These are phyloP conservation scores for Suhomyces kilbournensis DNA, from an alignment of 805 yeast genomes.

Conservation along the genomic window DNA sequence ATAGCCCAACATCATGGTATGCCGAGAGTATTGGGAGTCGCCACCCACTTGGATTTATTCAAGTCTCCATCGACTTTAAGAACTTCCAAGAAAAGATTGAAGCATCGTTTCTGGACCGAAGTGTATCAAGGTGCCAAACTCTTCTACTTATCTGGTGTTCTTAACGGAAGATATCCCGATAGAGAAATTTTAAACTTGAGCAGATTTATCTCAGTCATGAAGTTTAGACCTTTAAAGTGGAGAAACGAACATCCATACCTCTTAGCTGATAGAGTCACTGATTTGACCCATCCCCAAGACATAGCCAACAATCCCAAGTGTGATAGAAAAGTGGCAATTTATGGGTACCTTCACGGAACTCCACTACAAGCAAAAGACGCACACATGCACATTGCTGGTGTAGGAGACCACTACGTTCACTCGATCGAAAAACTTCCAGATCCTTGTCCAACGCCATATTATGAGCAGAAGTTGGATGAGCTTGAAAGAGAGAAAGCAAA, in stretches of 20 bases:
- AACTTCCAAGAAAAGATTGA: conserved; percentile 85
- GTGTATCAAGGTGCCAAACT: conserved; percentile 97
- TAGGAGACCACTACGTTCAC: conserved; percentile 80
- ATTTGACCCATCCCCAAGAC: conserved; percentile 85
- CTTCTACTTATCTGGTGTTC: conserved; percentile 90
- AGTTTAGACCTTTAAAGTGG: conserved; percentile 98
- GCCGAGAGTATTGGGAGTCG: conserved; percentile 94
- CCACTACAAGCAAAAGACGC: conserved; percentile 69
- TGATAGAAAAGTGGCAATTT: conserved; percentile 86
- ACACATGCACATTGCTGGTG: conserved; percentile 90
- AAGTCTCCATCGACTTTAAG: conserved; percentile 85
- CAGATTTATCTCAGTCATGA: conserved; percentile 93
- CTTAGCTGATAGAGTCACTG: conserved; percentile 87
- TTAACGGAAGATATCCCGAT: conserved; percentile 97
- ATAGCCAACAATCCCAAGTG: conserved; percentile 76
- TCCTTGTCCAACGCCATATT: conserved; percentile 98
- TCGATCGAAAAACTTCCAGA: conserved; percentile 89
- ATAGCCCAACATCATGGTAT: conserved; percentile 98
- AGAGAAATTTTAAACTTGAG: conserved; percentile 89
- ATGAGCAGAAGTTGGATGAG: conserved; percentile 81
- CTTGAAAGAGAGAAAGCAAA: conserved; percentile 70
- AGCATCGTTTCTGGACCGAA: conserved; percentile 97
- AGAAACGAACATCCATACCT: conserved; percentile 96
- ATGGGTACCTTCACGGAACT: conserved; percentile 94
- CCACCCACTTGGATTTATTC: conserved; percentile 93